These are phyloP conservation scores for Conringia planisiliqua DNA, from an alignment of 345 rosid genomes.

Conservation along the genomic window DNA sequence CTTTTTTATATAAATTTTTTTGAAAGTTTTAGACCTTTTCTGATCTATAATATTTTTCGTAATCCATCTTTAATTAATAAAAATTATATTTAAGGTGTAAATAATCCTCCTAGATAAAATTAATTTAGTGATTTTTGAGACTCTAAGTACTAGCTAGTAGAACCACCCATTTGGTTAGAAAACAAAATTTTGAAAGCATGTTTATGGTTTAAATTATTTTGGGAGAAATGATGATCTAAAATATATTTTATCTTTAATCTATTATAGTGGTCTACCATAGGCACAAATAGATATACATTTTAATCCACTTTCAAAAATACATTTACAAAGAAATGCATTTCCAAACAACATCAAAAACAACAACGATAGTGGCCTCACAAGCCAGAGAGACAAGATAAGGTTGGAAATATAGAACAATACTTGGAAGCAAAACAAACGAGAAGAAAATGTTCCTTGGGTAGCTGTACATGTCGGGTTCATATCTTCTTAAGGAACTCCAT, in stretches of 20 bases:
- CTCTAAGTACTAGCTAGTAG: too few species aligned
- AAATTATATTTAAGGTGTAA: too few species aligned
- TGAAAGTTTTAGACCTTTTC: too few species aligned
- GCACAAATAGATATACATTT: neutral
- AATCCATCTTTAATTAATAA: too few species aligned
- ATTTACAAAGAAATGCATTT: neutral
- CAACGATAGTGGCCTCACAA: neutral
- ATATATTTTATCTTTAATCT: neutral
- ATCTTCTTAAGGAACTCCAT: slow-evolving; percentile 14
- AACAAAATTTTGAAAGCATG: neutral
- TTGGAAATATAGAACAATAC: neutral
- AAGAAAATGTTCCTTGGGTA: neutral
- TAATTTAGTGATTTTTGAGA: too few species aligned
- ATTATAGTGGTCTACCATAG: neutral
- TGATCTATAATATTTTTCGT: too few species aligned
- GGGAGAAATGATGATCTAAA: neutral
- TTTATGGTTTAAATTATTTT: neutral
- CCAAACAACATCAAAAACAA: neutral
- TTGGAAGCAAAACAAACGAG: neutral
- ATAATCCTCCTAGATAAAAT: too few species aligned
- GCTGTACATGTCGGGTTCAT: neutral
- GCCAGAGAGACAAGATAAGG: neutral
- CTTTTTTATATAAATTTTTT: too few species aligned
- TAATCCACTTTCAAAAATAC: neutral
- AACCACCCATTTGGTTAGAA: neutral